phyloP scores from a whole-genome alignment of 2,329 filamentous ascomycete species.

The Alternaria triticimaculans region DNA sequence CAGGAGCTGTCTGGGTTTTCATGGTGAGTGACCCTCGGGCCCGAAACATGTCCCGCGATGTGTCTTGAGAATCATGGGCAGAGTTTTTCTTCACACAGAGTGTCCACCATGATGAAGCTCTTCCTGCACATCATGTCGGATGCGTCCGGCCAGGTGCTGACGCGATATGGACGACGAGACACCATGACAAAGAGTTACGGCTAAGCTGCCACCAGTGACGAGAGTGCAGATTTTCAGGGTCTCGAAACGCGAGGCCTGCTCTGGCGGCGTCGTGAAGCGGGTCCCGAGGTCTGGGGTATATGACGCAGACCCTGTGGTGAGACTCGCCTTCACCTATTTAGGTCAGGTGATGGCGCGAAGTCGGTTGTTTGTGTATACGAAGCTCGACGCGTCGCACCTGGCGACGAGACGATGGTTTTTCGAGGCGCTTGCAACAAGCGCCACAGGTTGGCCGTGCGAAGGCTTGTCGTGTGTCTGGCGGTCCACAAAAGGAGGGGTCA shows the following conservation, averaged over 20 bases:
- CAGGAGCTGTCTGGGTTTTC: conserved; percentile 2
- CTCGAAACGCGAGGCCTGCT: conserved; percentile 36
- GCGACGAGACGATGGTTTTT: conserved; percentile 35
- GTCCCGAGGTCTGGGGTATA: conserved; percentile 22
- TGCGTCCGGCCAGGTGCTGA: conserved; percentile 21
- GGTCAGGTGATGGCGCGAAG: conserved; percentile 45
- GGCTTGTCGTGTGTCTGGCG: conserved; percentile 23
- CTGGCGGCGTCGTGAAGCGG: conserved; percentile 38
- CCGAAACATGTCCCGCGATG: conserved; percentile 1
- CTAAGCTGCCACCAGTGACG: conserved; percentile 23
- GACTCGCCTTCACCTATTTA: conserved; percentile 6
- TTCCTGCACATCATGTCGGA: conserved; percentile 18
- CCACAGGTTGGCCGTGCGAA: conserved; percentile 28
- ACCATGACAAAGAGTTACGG: conserved; percentile 22
- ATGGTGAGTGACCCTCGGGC: conserved; percentile 11
- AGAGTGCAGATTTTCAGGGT: conserved; percentile 35
- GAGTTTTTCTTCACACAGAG: conserved; percentile 3
- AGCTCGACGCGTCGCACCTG: conserved; percentile 42
- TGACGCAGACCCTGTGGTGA: conserved; percentile 14
- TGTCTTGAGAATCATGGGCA: not conserved
- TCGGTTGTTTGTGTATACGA: conserved; percentile 43
- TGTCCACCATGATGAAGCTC: conserved; percentile 4
- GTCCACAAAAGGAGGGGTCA: conserved; percentile 43
- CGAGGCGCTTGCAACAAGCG: conserved; percentile 34
- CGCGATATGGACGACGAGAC: not conserved